Evolutionary conservation across 164 flowering plant genomes (phyloP).

Genomic region (Berberis vulgaris): DNA sequence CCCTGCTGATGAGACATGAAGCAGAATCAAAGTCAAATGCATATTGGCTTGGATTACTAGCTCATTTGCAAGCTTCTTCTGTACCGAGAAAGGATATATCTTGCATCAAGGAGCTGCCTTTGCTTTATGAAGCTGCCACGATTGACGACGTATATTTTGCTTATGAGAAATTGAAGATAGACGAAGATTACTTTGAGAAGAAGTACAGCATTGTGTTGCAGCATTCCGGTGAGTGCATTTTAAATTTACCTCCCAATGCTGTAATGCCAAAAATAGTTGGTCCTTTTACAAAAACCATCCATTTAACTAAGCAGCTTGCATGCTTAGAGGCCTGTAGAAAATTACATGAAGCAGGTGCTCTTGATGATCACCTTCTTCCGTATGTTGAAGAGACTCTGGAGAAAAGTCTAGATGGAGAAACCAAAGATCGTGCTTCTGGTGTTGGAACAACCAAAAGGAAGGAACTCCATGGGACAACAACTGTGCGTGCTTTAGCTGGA

Average conservation of each 20-base stretch:
- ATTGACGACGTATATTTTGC: too few species aligned
- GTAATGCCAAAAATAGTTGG: slow-evolving; percentile 54
- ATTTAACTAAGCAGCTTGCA: slow-evolving; percentile 62
- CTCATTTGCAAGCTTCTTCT: too few species aligned
- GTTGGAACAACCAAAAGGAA: slow-evolving; percentile 93
- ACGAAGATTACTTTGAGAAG: too few species aligned
- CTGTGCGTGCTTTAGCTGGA: slow-evolving; percentile 55
- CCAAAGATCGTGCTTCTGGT: slow-evolving; percentile 35
- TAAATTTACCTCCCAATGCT: slow-evolving; percentile 67
- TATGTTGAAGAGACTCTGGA: slow-evolving; percentile 25
- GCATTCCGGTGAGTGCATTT: slow-evolving; percentile 22
- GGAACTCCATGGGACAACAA: slow-evolving; percentile 76
- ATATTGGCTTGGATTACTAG: too few species aligned
- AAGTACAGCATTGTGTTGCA: too few species aligned
- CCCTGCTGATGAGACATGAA: too few species aligned
- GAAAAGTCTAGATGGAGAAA: slow-evolving; percentile 14
- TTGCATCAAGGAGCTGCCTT: too few species aligned
- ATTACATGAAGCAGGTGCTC: slow-evolving; percentile 67
- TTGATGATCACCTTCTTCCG: slow-evolving; percentile 74
- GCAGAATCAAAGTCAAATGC: too few species aligned
- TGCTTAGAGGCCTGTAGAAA: slow-evolving; percentile 82
- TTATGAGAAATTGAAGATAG: too few species aligned
- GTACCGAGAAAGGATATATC: too few species aligned
- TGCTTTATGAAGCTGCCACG: too few species aligned
- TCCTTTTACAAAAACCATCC: slow-evolving; percentile 31